Conservation (phyloP, 73 alveolate species). For the Durusdinium trenchii region DNA sequence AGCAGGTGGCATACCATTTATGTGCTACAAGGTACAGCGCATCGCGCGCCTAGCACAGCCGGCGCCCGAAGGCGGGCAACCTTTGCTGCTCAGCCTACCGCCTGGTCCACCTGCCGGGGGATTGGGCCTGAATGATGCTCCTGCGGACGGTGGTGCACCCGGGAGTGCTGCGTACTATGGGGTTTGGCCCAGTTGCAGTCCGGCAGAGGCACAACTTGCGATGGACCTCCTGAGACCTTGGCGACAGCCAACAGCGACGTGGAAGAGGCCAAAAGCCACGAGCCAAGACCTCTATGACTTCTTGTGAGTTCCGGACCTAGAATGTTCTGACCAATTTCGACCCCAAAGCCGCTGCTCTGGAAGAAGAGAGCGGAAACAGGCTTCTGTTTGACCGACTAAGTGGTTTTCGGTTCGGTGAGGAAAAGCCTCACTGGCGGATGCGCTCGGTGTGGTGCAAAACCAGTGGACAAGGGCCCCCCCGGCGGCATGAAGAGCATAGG, state of each 20-base stretch:
- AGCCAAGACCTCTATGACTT: no score
- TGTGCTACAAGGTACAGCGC: constrained; percentile 93
- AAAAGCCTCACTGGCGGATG: no score
- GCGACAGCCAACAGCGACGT: no score
- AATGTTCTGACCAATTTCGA: not conserved
- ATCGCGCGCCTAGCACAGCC: constrained; percentile 89
- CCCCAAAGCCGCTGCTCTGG: no score
- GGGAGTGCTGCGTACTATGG: constrained; percentile 65
- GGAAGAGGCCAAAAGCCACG: no score
- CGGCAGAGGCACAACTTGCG: not conserved
- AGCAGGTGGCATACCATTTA: constrained; percentile 83
- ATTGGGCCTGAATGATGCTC: constrained; percentile 67
- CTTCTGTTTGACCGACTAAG: no score
- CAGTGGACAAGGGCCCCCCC: no score
- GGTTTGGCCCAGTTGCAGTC: constrained; percentile 68
- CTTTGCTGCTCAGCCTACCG: constrained; percentile 66
- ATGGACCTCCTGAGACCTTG: not conserved
- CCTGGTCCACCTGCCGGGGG: constrained; percentile 92
- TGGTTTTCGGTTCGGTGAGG: no score
- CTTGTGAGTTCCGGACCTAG: no score
- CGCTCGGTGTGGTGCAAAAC: no score
- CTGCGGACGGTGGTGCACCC: not conserved
- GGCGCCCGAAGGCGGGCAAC: constrained; percentile 93
- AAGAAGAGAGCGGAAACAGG: no score
- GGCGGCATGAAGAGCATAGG: no score